Conservation (phyloP, 495 filamentous ascomycete genomes). For the Staphylotrichum longicolle region DNA sequence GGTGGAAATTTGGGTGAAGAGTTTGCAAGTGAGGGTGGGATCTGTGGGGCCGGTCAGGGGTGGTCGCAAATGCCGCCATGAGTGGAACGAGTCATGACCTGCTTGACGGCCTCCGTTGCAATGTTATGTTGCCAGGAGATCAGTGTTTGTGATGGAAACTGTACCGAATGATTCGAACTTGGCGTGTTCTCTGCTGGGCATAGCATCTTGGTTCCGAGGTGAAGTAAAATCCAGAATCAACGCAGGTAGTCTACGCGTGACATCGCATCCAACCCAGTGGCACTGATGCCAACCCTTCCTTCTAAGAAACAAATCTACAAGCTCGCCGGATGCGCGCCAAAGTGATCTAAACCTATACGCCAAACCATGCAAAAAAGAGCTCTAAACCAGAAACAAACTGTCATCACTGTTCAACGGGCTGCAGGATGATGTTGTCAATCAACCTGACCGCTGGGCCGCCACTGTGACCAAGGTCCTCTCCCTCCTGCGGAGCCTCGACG, state of each 20-base stretch:
- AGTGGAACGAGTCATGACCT: too few species aligned
- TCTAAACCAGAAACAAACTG: neutral
- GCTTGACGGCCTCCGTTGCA: too few species aligned
- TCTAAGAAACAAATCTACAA: slow-evolving; percentile 10
- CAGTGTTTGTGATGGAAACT: too few species aligned
- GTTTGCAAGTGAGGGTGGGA: neutral
- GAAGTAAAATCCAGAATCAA: too few species aligned
- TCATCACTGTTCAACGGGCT: slow-evolving; percentile 34
- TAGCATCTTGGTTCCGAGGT: too few species aligned
- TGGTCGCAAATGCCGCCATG: too few species aligned
- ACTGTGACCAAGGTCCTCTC: slow-evolving; percentile 72
- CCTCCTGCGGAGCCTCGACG: slow-evolving; percentile 62
- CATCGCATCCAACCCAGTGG: neutral
- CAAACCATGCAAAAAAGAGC: slow-evolving; percentile 8
- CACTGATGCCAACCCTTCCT: neutral
- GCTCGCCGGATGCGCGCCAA: slow-evolving; percentile 7
- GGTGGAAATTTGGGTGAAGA: neutral
- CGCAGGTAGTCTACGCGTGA: neutral
- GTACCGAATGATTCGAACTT: too few species aligned
- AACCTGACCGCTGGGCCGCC: slow-evolving; percentile 69
- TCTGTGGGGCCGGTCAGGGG: neutral
- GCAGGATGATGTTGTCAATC: slow-evolving; percentile 89
- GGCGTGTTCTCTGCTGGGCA: too few species aligned
- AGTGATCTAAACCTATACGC: neutral
- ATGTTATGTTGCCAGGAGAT: too few species aligned